Percentiles rank a stretch among this genome's conserved stretches.
These are phyloP conservation scores for Clarireedia paspali DNA, from an alignment of 2,329 filamentous ascomycete genomes.

Conservation along the genomic window DNA sequence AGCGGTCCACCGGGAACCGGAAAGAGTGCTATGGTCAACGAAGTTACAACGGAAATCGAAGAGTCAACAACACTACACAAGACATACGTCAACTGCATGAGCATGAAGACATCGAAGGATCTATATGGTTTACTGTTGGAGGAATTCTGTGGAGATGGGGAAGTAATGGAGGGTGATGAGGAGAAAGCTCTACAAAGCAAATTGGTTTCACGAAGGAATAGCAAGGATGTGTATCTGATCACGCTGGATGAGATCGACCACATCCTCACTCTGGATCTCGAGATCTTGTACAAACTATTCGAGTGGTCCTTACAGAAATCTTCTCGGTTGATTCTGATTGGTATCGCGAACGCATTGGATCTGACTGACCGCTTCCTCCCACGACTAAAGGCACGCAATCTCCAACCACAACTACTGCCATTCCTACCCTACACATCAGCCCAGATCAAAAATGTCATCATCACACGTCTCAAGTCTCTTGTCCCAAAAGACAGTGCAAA, in stretches of 20 bases:
- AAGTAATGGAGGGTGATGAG: constrained; percentile 58
- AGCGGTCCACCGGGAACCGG: constrained; percentile 94
- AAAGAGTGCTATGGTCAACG: constrained; percentile 87
- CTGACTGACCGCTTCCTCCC: constrained; percentile 92
- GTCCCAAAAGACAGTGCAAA: constrained; percentile 48
- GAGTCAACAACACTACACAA: constrained; percentile 49
- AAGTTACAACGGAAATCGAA: constrained; percentile 59
- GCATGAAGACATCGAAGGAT: constrained; percentile 80
- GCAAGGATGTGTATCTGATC: constrained; percentile 61
- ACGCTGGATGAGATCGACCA: constrained; percentile 94
- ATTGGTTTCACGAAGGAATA: constrained; percentile 57
- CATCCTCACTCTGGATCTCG: constrained; percentile 78
- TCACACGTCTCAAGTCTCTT: constrained; percentile 69
- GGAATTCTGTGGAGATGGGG: constrained; percentile 51
- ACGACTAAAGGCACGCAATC: constrained; percentile 81
- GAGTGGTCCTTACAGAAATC: constrained; percentile 84
- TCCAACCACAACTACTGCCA: constrained; percentile 82
- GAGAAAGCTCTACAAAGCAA: constrained; percentile 60
- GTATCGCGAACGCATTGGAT: constrained; percentile 93
- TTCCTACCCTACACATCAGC: constrained; percentile 86
- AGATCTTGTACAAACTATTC: constrained; percentile 88
- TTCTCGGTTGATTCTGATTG: constrained; percentile 76
- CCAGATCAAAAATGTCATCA: constrained; percentile 85
- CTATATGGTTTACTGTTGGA: constrained; percentile 74
- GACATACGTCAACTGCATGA: constrained; percentile 93